phyloP scores from a whole-genome alignment of 2,329 filamentous ascomycete species.

The Colletotrichum endophyticum region DNA sequence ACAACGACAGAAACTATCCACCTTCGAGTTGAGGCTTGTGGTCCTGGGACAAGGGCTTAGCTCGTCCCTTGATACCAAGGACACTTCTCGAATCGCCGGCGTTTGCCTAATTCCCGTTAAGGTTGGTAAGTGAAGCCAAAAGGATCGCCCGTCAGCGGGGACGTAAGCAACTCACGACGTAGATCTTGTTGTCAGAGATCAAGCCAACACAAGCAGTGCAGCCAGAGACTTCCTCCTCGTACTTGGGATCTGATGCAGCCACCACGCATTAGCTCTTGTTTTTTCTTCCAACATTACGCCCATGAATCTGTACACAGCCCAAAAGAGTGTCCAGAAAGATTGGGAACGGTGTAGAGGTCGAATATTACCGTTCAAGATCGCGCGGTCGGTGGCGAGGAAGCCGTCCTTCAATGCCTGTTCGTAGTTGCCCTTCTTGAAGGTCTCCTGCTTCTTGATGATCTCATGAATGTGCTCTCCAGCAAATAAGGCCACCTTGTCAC shows the following conservation, averaged over 20 bases:
- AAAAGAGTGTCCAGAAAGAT: not conserved
- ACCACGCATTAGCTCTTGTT: constrained; percentile 3
- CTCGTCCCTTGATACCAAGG: constrained; percentile 93
- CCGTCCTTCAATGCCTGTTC: constrained; percentile 97
- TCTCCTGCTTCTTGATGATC: constrained; percentile 93
- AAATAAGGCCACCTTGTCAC: constrained; percentile 94
- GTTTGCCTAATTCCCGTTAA: constrained; percentile 73
- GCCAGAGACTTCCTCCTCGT: constrained; percentile 96
- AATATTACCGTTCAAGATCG: constrained; percentile 85
- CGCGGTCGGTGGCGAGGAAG: constrained; percentile 93
- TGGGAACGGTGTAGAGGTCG: constrained; percentile 25
- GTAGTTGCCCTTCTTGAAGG: constrained; percentile 89
- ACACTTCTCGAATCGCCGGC: constrained; percentile 96
- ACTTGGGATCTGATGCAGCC: constrained; percentile 79
- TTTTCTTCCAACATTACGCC: not conserved
- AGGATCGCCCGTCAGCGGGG: constrained; percentile 22
- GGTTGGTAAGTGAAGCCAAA: constrained; percentile 25
- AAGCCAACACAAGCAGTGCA: constrained; percentile 94
- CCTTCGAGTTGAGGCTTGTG: constrained; percentile 99
- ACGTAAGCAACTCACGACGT: constrained; percentile 72
- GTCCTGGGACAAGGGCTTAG: constrained; percentile 98
- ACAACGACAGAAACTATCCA: constrained; percentile 43
- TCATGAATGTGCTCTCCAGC: constrained; percentile 91
- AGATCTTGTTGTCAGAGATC: constrained; percentile 91
- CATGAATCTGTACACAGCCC: not conserved